Percentiles rank a stretch among this genome's conserved stretches.
Evolutionary conservation across 345 rosid species (phyloP).

Genomic region (Hevea brasiliensis): DNA sequence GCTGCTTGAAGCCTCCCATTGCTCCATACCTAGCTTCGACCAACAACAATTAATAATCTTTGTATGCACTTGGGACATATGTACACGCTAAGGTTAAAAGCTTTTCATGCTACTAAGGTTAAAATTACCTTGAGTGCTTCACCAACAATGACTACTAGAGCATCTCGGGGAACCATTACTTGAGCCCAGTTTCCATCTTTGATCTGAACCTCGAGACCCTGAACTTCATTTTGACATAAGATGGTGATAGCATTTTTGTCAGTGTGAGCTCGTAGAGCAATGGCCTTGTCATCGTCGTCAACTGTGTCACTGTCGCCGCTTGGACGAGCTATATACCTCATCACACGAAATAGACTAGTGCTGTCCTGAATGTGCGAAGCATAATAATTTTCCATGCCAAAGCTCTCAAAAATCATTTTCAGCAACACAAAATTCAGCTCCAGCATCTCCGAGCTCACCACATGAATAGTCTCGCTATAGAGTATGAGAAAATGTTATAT

Average conservation of each 20-base stretch:
- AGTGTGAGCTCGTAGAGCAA: slow-evolving; percentile 44
- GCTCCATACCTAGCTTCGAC: slow-evolving; percentile 56
- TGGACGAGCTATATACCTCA: slow-evolving; percentile 41
- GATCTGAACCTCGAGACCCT: slow-evolving; percentile 45
- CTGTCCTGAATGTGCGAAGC: slow-evolving; percentile 24
- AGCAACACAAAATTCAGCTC: slow-evolving; percentile 35
- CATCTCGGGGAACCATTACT: slow-evolving; percentile 33
- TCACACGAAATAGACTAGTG: slow-evolving; percentile 28
- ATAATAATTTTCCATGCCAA: slow-evolving; percentile 32
- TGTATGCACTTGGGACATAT: too few species aligned
- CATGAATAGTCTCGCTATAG: slow-evolving; percentile 32
- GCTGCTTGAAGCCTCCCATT: slow-evolving; percentile 48
- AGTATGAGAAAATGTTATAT: too few species aligned
- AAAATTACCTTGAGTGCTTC: slow-evolving; percentile 55
- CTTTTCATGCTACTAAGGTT: too few species aligned
- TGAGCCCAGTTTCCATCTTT: slow-evolving; percentile 38
- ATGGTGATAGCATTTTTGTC: slow-evolving; percentile 49
- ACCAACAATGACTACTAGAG: slow-evolving; percentile 38
- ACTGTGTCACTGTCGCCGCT: neutral
- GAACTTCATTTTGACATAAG: slow-evolving; percentile 48
- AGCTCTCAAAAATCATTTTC: slow-evolving; percentile 47
- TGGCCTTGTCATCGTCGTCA: neutral
- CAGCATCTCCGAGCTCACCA: slow-evolving; percentile 37
- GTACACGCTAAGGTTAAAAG: too few species aligned
- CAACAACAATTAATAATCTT: neutral